A percentile compares a stretch with the other conserved stretches of the same genome.
These are phyloP conservation scores for Pigoraptor vietnamica DNA, from an alignment of 78 protist species.

Conservation along the genomic window DNA sequence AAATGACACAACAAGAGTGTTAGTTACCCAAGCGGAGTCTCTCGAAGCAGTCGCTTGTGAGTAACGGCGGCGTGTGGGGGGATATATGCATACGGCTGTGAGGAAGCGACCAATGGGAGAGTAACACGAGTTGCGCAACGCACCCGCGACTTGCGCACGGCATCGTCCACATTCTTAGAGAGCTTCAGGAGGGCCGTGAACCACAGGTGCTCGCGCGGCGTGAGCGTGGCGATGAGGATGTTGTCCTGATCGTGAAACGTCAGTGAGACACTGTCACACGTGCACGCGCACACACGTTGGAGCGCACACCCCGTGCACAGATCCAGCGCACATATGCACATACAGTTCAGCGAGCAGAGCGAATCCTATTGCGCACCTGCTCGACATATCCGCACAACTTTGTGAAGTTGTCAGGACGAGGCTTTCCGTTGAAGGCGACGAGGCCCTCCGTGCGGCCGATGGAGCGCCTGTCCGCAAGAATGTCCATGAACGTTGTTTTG, in stretches of 20 bases:
- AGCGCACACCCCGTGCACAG: too few species aligned
- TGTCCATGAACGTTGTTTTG: background rate
- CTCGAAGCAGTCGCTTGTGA: too few species aligned
- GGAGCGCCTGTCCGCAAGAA: background rate
- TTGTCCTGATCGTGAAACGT: background rate
- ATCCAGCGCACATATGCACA: too few species aligned
- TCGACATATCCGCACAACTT: background rate
- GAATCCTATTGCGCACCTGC: background rate
- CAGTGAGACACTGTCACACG: background rate
- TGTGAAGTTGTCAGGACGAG: background rate
- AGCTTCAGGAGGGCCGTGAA: background rate
- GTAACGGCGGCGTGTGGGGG: too few species aligned
- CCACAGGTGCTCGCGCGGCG: background rate
- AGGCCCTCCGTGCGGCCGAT: background rate
- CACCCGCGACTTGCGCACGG: background rate
- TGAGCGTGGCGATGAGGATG: background rate
- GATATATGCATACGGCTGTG: too few species aligned
- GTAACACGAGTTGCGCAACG: too few species aligned
- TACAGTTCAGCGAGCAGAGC: too few species aligned
- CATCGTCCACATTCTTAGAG: background rate
- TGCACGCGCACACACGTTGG: background rate
- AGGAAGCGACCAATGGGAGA: too few species aligned
- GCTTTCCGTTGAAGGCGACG: background rate
- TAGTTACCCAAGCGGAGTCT: too few species aligned
- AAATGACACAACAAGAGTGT: background rate